These are phyloP conservation scores for Plasmodiophora brassicae DNA, from an alignment of 208 protist genomes.

Conservation along the genomic window DNA sequence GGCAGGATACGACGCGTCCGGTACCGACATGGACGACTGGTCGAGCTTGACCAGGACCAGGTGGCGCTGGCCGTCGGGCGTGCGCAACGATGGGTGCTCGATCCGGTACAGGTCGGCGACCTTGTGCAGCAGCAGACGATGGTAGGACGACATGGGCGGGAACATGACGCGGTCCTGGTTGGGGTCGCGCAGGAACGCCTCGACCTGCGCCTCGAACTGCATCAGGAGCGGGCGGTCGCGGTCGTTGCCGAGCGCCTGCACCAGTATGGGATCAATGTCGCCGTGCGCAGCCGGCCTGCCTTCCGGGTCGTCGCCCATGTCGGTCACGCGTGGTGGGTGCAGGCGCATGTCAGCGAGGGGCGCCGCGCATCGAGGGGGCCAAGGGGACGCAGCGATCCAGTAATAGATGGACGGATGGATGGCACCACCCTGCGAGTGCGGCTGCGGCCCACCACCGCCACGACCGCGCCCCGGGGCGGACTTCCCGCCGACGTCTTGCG, in stretches of 20 bases:
- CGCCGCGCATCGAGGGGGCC: too few species aligned
- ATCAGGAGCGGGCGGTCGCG: background rate
- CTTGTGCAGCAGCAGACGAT: background rate
- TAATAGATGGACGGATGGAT: too few species aligned
- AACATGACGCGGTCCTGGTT: background rate
- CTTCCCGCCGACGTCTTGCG: too few species aligned
- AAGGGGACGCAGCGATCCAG: too few species aligned
- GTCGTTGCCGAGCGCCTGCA: background rate
- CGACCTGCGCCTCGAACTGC: background rate
- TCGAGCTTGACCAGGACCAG: background rate
- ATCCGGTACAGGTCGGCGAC: background rate
- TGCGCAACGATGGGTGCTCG: background rate
- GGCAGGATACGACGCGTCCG: too few species aligned
- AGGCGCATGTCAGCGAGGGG: too few species aligned
- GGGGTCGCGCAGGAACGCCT: background rate
- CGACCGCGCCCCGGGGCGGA: too few species aligned
- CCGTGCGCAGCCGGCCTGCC: background rate
- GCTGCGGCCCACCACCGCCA: too few species aligned
- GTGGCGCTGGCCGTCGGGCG: background rate
- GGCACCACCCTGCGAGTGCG: too few species aligned
- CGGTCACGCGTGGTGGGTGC: too few species aligned
- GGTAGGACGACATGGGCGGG: background rate
- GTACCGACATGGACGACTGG: background rate
- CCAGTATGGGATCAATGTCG: background rate
- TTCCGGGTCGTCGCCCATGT: too few species aligned